Percentiles rank a stretch among this genome's conserved stretches.
Conservation (phyloP, 148 eudicot genomes). For the Spergularia bocconei region DNA sequence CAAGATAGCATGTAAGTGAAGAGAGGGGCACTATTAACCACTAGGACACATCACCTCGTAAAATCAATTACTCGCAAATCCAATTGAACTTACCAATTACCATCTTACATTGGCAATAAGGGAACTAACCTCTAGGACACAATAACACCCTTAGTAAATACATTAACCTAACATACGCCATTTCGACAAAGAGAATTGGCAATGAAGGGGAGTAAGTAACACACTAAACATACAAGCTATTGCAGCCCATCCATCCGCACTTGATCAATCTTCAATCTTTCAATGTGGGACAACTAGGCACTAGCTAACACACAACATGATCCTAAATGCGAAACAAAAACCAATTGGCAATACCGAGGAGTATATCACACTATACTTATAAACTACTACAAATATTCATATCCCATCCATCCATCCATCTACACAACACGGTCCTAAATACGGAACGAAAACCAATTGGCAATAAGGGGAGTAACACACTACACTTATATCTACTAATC, state of each 20-base stretch:
- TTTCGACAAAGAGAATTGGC: no score
- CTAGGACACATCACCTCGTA: not conserved
- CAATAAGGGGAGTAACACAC: not conserved
- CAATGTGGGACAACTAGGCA: not conserved
- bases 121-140: not conserved
- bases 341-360: not conserved
- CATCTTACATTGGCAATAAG: not conserved
- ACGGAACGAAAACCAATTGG: not conserved
- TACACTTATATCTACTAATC: not conserved
- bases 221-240: no score
- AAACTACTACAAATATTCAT: not conserved
- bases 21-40: not conserved
- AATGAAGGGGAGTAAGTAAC: no score
- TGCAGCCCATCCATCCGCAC: not conserved
- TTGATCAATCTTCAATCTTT: not conserved
- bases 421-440: not conserved
- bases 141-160: not conserved
- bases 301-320: no score
- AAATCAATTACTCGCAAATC: no score
- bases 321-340: not conserved
- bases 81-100: not conserved
- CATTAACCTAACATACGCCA: not conserved
- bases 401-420: no score
- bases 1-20: no score
- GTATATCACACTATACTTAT: not conserved